Evolutionary conservation across 1,139 yeast genomes (phyloP), one percentile per base, ranked within the genome.

Genomic region (Sugiyamaella novakii): DNA sequence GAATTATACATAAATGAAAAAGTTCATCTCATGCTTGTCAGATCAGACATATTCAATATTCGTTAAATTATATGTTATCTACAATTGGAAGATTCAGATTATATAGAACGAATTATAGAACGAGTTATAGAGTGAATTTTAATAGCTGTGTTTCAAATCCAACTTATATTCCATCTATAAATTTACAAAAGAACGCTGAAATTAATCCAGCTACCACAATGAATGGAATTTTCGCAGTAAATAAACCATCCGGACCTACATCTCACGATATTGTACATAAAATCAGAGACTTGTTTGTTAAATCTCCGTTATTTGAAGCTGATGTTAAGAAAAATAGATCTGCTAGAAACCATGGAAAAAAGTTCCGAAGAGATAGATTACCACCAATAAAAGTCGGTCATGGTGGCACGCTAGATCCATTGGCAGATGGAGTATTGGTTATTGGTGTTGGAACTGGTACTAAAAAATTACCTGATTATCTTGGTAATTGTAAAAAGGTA

Each of bases 331-430:
- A 62, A 27, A 72, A 12, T 5, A 24, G 25, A 18, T 21, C 70
- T 65, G 49, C 21, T 5, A 12, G 64, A 69, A 43, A 56, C 65
- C 24, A 61, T 60, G 45, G 37, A 38, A 14, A 29, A 62, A 64
- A 66, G 77, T 60, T 64, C 75, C 75, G 56, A 67, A 78, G 67
- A 66, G 77, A 70, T 77, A 72, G 70, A 65, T 73, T 69, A 65
- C 65, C 71, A 14, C 82, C 81, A 60, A 80, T 91, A 25, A 92
- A 94, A 63, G 84, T 92, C 72, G 99, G 99, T 1, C 99, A 94
- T 67, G 99, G 98, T 5, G 99, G 99, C 5, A 92, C 99, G 0
- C 73, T 94, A 39, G 99, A 94, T 63, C 98, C 98, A 0, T 68
- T 88, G 50, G 99, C 99, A 0, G 82, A 89, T 25, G 99, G 99